Evolutionary conservation across 148 eudicot genomes (phyloP).

Genomic region (Polygonum maritimum): DNA sequence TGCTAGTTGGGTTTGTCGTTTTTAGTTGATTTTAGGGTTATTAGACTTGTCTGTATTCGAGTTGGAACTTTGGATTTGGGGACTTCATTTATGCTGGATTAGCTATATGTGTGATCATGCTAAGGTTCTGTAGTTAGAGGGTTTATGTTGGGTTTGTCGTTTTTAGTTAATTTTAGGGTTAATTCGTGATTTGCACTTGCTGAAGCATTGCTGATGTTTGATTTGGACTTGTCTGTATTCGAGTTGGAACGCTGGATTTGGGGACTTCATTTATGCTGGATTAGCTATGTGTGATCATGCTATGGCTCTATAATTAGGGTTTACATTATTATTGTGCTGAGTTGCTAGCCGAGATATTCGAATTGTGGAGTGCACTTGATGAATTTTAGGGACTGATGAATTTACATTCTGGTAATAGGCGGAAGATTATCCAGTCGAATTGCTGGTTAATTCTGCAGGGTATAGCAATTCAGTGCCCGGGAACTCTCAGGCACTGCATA

Average conservation of each 20-base stretch:
- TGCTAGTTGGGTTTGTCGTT: too few species aligned
- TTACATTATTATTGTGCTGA: not conserved
- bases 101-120: too few species aligned
- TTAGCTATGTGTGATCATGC: not conserved
- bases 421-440: conserved; percentile 47
- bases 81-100: too few species aligned
- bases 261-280: not conserved
- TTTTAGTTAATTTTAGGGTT: too few species aligned
- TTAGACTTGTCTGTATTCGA: too few species aligned
- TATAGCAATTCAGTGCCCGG: conserved; percentile 8
- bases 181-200: too few species aligned
- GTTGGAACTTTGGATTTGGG: too few species aligned
- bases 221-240: not conserved
- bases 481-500: conserved; percentile 8
- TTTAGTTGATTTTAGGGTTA: too few species aligned
- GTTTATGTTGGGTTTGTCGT: too few species aligned
- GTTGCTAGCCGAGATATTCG: not conserved
- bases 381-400: not conserved
- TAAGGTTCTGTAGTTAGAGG: too few species aligned
- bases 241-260: not conserved
- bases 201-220: not conserved
- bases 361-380: not conserved
- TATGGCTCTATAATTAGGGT: not conserved
- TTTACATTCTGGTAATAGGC: conserved; percentile 25
- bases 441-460: conserved; percentile 28